Base-by-base conservation (phyloP, 495 filamentous ascomycete species). In the Trichoderma gamsii region DNA sequence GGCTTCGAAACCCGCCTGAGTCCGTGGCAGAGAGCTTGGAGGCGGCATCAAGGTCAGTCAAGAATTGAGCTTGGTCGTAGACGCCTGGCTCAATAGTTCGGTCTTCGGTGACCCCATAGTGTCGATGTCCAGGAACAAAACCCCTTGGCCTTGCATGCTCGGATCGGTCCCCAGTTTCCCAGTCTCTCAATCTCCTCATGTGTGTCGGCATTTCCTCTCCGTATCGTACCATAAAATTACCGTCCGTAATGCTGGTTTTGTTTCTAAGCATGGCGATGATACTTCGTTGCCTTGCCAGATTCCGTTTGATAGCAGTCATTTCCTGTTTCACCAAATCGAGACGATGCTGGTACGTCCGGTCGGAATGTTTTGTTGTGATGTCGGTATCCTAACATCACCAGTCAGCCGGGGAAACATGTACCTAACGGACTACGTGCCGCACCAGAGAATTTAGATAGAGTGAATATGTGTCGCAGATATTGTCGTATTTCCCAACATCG, bases 311-410 rank as follows among this genome's bases (percentile, higher is more conserved):
- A 27, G 77, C 73, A 32, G 70, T 70, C 27, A 81, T 70, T 68
- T 82, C 78, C 70, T 81, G 76, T 27, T 76, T 73, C 9, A 81
- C 72, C 18, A 74, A 70, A 11, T 69, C 70, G 23, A 82, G 73
- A 27, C 72, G 69, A 66, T 77, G 70, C 66, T 82, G 76, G 63
- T 80, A 74, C n/a, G 70, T 69, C 41, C 75, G 71, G 69, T 76
- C 73, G 4, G 73, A 70, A 18, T 68, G 71, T 27, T 78, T 76
- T 44, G 71, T 68, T 25, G 71, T 72, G 41, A 81, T 77, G 27
- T 76, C 72, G n/a, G 71, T 70, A 43, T 78, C 75, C 71, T 76
- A 61, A 0, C 29, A 15, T 63, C 65, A 21, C 46, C 15, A 65
- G 66, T 69, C 59, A 69, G 35, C 27, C 9, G 3, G 15, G 7